Base-by-base conservation (phyloP, 2,329 filamentous ascomycete genomes). In the Knufia fluminis region DNA sequence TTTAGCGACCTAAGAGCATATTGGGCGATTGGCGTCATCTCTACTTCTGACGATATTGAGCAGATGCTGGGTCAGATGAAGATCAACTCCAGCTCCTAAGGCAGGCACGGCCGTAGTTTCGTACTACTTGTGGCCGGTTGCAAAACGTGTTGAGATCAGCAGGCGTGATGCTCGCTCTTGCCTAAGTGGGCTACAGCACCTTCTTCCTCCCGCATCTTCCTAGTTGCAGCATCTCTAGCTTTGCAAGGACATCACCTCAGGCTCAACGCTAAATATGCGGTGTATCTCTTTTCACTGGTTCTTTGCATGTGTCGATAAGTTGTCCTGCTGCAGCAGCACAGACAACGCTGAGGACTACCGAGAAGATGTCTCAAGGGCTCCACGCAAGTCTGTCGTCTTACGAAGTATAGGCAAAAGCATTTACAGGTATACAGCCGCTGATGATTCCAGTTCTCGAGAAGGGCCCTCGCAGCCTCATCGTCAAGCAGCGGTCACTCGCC, bases 11-110 rank as follows among this genome's bases (percentile, higher is more conserved):
- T 85, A 59, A 74, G 80, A 57, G 73, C 84, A 2, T 80, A 83
- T 59, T 89, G 85, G 70, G 88, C 87, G 1, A 75, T 94, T 63
- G 90, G 90, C 0, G 62, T 95, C 50, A 67, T 94, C 53, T 81
- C 80, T 2, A 76, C 87, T n/a, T 85, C 94, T 60, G 78, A 83
- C 50, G 86, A 94, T 64, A 72, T 92, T 55, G 74, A 80, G 54
- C 73, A 70, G 58, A 65, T 86, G 59, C 50, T 60, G 86, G 35
- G 72, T 48, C 20, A 46, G 23, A 20, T 48, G 8, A 31, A 39
- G n/a, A 38, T 19, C 14, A 26, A 20, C 14, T 6, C 14, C 31
- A 19, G 26, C 33, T 28, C 9, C 16, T 45, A 17, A 46, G 20
- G 6, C 8, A 22, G 12, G 14, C 8, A 16, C 7, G 23, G 8